These are phyloP conservation scores for Penicillium atrosanguineum DNA, from an alignment of 495 filamentous ascomycete species.

Conservation along the genomic window DNA sequence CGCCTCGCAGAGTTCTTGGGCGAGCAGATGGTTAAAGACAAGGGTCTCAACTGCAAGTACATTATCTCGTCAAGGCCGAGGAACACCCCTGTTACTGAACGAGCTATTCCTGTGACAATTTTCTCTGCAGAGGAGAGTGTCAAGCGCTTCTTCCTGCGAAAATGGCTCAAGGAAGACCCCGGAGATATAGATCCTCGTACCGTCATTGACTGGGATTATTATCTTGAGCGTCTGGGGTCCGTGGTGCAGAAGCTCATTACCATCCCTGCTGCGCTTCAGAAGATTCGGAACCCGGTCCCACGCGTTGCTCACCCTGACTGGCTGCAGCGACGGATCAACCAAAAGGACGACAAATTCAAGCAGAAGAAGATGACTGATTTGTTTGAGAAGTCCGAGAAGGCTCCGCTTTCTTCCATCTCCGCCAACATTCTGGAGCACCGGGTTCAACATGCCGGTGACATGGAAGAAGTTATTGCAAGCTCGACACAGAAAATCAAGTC, in stretches of 20 bases:
- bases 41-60: conserved; percentile 98
- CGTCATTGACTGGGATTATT: conserved; percentile 95
- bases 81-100: conserved; percentile 88
- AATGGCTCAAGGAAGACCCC: conserved; percentile 95
- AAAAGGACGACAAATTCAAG: conserved; percentile 95
- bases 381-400: conserved; percentile 75
- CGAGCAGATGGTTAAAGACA: conserved; percentile 98
- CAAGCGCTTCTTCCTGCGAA: conserved; percentile 85
- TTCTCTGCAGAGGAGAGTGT: conserved; percentile 89
- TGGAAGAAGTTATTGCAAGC: conserved; percentile 79
- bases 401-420: conserved; percentile 68
- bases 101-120: conserved; percentile 92
- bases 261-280: conserved; percentile 94
- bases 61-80: conserved; percentile 89
- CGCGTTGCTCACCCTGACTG: conserved; percentile 93
- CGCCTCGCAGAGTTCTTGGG: conserved; percentile 94
- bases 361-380: conserved; percentile 98
- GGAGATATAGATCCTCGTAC: conserved; percentile 85
- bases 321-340: conserved; percentile 88
- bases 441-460: conserved; percentile 57
- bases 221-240: conserved; percentile 88
- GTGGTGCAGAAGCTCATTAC: conserved; percentile 99
- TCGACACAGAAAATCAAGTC: conserved; percentile 70
- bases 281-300: conserved; percentile 90
- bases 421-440: conserved; percentile 64